Evolutionary conservation across 768 basidiomycete genomes (phyloP).

Genomic region (Calocybe gangraenosa): DNA sequence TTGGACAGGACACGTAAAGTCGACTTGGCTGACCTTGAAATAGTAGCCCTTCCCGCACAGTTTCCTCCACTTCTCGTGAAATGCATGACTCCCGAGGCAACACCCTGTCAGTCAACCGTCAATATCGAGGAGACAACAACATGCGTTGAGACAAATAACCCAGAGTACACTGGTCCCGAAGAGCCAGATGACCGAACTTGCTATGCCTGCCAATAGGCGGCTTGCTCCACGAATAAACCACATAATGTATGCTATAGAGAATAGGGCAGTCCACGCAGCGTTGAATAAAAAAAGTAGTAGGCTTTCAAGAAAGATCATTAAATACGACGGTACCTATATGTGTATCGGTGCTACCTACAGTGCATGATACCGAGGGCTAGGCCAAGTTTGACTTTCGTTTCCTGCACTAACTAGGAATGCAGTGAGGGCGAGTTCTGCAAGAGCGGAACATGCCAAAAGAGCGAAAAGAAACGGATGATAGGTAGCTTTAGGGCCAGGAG

Average conservation of each 20-base stretch:
- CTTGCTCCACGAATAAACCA: conserved; percentile 66
- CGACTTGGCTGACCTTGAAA: conserved; percentile 42
- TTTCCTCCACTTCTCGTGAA: conserved; percentile 54
- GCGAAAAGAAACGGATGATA: conserved; percentile 62
- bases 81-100: conserved; percentile 65
- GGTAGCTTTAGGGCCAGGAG: conserved; percentile 39
- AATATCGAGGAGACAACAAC: not conserved
- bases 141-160: conserved; percentile 25
- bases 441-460: conserved; percentile 61
- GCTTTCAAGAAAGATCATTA: conserved; percentile 21
- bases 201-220: conserved; percentile 69
- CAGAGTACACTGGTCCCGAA: conserved; percentile 60
- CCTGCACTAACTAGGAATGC: conserved; percentile 70
- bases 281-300: conserved; percentile 60
- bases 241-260: conserved; percentile 63
- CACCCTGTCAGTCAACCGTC: conserved; percentile 40
- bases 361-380: conserved; percentile 58
- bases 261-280: conserved; percentile 72
- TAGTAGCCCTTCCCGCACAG: conserved; percentile 48
- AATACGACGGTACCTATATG: not conserved
- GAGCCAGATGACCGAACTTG: conserved; percentile 76
- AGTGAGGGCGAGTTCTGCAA: conserved; percentile 72
- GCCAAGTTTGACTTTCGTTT: conserved; percentile 59
- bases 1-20: not conserved
- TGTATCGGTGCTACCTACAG: conserved; percentile 38